Evolutionary conservation across 73 alveolate species (phyloP).

Genomic region (Effrenium voratum): DNA sequence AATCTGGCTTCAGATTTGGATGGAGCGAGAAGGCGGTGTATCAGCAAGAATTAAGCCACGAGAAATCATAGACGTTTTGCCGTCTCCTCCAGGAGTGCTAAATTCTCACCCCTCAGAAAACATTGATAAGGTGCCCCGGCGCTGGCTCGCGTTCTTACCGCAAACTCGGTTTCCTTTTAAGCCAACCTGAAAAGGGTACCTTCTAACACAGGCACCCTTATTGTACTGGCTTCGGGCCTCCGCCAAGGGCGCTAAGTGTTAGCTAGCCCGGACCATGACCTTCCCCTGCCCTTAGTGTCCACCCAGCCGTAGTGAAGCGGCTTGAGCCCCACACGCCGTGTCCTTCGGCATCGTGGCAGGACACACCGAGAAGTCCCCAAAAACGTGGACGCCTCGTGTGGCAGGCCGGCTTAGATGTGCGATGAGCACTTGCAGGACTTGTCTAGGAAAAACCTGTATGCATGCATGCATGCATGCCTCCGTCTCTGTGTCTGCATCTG

Average conservation of each 20-base stretch:
- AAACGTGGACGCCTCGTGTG: conserved; percentile 74
- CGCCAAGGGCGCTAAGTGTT: background rate
- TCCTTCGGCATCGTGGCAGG: conserved; percentile 92
- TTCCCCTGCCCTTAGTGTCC: background rate
- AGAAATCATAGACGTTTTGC: too few relatives aligned
- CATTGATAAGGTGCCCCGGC: too few relatives aligned
- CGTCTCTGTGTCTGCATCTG: too few relatives aligned
- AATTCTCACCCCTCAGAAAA: too few relatives aligned
- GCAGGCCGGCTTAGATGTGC: background rate
- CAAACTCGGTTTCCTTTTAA: too few relatives aligned
- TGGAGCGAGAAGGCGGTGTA: background rate
- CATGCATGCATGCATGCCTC: too few relatives aligned
- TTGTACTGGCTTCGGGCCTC: background rate
- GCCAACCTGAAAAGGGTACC: background rate
- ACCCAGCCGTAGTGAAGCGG: background rate
- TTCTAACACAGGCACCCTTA: background rate
- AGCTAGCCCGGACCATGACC: background rate
- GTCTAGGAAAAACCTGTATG: too few relatives aligned
- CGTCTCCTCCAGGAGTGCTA: too few relatives aligned
- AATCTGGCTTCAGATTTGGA: background rate
- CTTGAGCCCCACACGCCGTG: conserved; percentile 41
- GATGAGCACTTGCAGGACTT: too few relatives aligned
- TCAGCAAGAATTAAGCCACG: too few relatives aligned
- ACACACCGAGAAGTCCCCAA: conserved; percentile 85
- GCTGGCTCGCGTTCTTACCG: too few relatives aligned